Base-by-base conservation (phyloP, 257 asterid species). In the Nicotiana noctiflora region DNA sequence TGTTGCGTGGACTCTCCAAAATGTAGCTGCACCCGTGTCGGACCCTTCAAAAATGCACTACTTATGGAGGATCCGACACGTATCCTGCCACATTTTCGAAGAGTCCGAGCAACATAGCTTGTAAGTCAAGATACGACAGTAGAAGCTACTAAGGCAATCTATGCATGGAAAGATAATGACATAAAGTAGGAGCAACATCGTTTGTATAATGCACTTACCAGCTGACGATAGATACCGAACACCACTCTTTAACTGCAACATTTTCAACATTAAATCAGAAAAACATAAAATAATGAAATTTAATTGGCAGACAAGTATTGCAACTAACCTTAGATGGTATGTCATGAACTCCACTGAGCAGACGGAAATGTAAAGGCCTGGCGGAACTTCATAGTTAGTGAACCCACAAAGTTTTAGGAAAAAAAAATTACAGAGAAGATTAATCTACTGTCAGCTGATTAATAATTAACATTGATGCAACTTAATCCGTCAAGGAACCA, bases 181-280 rank as follows among this genome's bases (percentile, higher is more conserved):
- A 79, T 34, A 19, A 52, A 53, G 80, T 53, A 81, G 78, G 67
- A 80, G 65, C 77, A 80, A 34, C 53, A 49, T 40, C 46, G 40
- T 53, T 80, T 61, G 65, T 32, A 78, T 62, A 82, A 81, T 63
- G 82, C 40, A 60, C 82, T 55, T 90, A 95, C 98, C 99, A 85
- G 91, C 81, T 29, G 97, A 91, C 64, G 98, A 93, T 85, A 88
- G 91, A 88, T 77, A 81, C 76, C 97, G 91, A 79, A 88, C 80
- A 72, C 93, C 91, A 81, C 57, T 79, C 81, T 76, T 90, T 80
- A 88, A 83, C 97, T 95, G 97, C 86, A 88, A 88, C 83, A 86
- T 79, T 55, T 86, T 56, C 68, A 88, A 27, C 55, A 55, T 56
- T 81, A 82, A 25, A 82, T 92, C 72, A 85, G 81, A 81, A 82